Base-by-base conservation (phyloP, 257 asterid species). In the Solanum sejunctum region DNA sequence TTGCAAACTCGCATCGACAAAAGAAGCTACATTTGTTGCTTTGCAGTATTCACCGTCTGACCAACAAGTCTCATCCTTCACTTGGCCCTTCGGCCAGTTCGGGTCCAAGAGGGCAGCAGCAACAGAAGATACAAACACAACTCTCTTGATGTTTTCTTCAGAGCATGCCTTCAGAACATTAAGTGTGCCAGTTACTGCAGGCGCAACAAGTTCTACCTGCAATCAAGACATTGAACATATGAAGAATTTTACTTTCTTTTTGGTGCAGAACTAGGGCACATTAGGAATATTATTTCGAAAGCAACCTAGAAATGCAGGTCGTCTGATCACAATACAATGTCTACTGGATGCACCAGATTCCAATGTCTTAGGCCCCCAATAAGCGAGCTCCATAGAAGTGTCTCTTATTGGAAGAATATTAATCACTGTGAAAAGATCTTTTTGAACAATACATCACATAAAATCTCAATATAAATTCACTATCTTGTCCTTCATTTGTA, bases 151-250 rank as follows among this genome's bases (percentile, higher is more conserved):
- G 71, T 91, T 92, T 32, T 90, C 91, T 81, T 91, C 94, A 16
- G 93, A 84, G 84, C 97, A 91, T 57, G 98, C 98, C 91, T 86
- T 94, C 41, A 95, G 96, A 71, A 94, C 94, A 86, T 95, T 94
- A 26, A 89, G 91, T 12, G 97, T 94, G 67, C 97, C 98, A 18
- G 87, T 85, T 36, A 92, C 85, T 60, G 98, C 98, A 58, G 98
- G 99, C 73, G 87, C 92, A 83, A 95, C 92, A 86, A 95, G 57
- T 57, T 95, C 97, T 63, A 91, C 97, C 98, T 94, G 92, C 91
- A 87, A 36, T 56, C 73, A 84, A 77, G 60, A 43, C 78, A 56
- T 85, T 63, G 58, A 56, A 70, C 36, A 85, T 28, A 36, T 23
- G 26, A 9, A 49, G n/a, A 13, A 67, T 12, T 23, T 20, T 49